Base-by-base conservation (phyloP, 2,329 filamentous ascomycete genomes). In the Cladosporium sphaerospermum region DNA sequence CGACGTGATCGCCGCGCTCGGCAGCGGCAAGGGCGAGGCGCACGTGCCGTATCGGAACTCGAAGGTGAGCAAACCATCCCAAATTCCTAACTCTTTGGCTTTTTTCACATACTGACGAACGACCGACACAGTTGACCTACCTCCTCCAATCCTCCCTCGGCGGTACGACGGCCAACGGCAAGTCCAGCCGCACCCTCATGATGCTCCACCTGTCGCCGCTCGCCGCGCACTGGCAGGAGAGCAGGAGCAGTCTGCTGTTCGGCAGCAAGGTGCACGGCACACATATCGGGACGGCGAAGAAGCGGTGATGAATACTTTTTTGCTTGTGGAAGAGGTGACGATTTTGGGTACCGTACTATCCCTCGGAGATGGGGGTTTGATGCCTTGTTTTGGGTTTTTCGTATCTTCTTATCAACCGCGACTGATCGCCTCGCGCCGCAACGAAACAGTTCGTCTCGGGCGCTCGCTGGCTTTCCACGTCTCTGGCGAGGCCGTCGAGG, bases 131-230 rank as follows among this genome's bases (percentile, higher is more conserved):
- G 80, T 79, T 99, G 59, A 99, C 93, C 8, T 95, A 96, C 66
- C 79, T 99, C 44, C 79, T 99, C 36, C 89, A 97, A 80, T 95
- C 93, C 67, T 96, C 89, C 3, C 77, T 99, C 7, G 92, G 93
- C 3, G 93, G 93, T 13, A 96, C 96, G 70, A 60, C 62, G 14
- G 56, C 60, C n/a, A 66, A 61, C 39, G 65, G 65, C 53, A 68
- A 68, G 45, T 61, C 61, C 23, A 93, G 87, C 62, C 95, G 96
- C 74, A 99, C 93, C 0, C 84, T 99, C 63, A 99, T 99, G 93
- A 96, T 99, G 69, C 89, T 97, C 68, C 97, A 97, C 91, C 88
- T 96, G 53, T 93, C 87, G 62, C 93, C 93, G 33, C 75, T 97
- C 55, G 88, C 95, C 73, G 87, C 84, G 5, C 93, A 97, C 73